These are phyloP conservation scores for Starmerella bombicola DNA, from an alignment of 805 yeast species.

Conservation along the genomic window DNA sequence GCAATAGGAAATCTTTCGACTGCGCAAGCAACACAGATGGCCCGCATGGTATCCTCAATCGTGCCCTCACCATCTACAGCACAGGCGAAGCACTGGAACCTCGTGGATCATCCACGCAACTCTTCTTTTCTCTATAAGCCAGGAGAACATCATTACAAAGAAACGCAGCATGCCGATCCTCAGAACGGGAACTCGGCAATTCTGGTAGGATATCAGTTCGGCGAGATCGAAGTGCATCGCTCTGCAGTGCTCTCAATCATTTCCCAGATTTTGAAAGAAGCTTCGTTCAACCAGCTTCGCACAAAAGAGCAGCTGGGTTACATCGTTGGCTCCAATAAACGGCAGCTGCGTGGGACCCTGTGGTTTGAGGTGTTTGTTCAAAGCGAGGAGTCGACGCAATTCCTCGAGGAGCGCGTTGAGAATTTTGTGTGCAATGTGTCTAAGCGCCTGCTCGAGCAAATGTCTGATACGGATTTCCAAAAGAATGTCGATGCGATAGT, in stretches of 20 bases:
- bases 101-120: constrained; percentile 5
- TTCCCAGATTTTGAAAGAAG: constrained; percentile 67
- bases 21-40: constrained; percentile 41
- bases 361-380: constrained; percentile 70
- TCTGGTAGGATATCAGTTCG: constrained; percentile 63
- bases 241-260: constrained; percentile 50
- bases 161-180: constrained; percentile 39
- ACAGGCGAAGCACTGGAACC: background rate
- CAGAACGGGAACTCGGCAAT: constrained; percentile 73
- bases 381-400: constrained; percentile 64
- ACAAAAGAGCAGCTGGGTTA: constrained; percentile 94
- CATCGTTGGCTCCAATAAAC: constrained; percentile 70
- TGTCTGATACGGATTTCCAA: constrained; percentile 53
- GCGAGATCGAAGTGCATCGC: constrained; percentile 34
- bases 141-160: constrained; percentile 21
- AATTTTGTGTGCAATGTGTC: constrained; percentile 42
- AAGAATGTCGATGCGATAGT: constrained; percentile 59
- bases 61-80: background rate
- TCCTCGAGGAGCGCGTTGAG: constrained; percentile 64
- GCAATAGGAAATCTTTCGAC: constrained; percentile 60
- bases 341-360: constrained; percentile 55
- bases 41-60: background rate
- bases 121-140: constrained; percentile 29
- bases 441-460: constrained; percentile 34
- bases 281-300: constrained; percentile 77